Conservation (phyloP, 345 rosid species). For the Rhodomyrtus tomentosa region DNA sequence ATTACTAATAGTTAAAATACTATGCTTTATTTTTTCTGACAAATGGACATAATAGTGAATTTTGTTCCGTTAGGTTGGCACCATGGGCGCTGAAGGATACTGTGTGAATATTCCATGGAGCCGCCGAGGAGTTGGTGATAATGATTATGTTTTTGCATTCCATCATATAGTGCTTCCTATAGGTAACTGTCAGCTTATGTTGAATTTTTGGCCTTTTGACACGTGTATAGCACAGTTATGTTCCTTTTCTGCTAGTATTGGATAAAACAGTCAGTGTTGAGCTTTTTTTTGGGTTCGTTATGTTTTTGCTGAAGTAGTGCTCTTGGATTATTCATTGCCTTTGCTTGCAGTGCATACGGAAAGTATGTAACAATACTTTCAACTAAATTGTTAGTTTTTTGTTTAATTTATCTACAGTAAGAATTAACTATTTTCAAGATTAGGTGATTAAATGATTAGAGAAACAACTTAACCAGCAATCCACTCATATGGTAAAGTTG, state of each 20-base stretch:
- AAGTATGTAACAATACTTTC: not conserved
- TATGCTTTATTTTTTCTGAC: not conserved
- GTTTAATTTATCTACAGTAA: not conserved
- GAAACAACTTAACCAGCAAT: not conserved
- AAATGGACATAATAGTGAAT: not conserved
- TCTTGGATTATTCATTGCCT: not conserved
- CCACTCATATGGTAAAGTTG: not conserved
- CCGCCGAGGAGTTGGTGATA: constrained; percentile 87
- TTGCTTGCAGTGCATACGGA: not conserved
- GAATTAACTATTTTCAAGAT: not conserved
- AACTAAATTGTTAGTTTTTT: not conserved
- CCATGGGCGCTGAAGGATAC: constrained; percentile 80
- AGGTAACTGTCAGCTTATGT: constrained; percentile 30
- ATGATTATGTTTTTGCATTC: constrained; percentile 90
- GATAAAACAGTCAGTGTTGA: not conserved
- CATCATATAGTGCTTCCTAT: constrained; percentile 83
- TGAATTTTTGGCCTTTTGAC: not conserved
- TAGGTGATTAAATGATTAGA: not conserved
- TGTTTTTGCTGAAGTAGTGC: not conserved
- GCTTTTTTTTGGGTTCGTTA: not conserved
- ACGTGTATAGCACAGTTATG: not conserved
- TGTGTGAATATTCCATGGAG: constrained; percentile 99
- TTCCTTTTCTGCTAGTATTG: not conserved
- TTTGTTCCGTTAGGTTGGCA: constrained; percentile 54
- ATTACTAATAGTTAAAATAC: not conserved